Evolutionary conservation across 2,329 filamentous ascomycete species (phyloP).

Genomic region (Verticillium alfalfae): DNA sequence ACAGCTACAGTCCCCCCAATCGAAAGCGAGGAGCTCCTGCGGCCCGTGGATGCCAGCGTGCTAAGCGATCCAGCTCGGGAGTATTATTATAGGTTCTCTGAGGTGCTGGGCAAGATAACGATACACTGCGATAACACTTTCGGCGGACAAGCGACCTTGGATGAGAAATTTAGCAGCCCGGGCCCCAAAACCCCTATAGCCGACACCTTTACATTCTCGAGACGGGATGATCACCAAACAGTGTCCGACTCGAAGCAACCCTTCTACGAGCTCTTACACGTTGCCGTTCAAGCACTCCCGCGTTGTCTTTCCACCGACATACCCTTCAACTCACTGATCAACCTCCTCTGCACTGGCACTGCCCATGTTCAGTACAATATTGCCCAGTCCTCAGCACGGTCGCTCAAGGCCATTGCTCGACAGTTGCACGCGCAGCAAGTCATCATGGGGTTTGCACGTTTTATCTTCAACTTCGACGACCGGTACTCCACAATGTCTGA

Average conservation of each 20-base stretch:
- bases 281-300: conserved; percentile 90
- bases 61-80: conserved; percentile 75
- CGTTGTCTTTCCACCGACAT: conserved; percentile 90
- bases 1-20: conserved; percentile 17
- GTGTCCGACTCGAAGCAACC: conserved; percentile 81
- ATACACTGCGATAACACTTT: conserved; percentile 96
- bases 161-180: conserved; percentile 86
- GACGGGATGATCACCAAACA: conserved; percentile 71
- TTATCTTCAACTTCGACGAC: conserved; percentile 98
- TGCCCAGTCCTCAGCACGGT: conserved; percentile 84
- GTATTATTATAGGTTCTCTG: conserved; percentile 87
- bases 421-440: conserved; percentile 93
- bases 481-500: conserved; percentile 97
- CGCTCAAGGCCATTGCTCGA: conserved; percentile 88
- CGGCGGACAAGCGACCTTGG: conserved; percentile 87
- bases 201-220: conserved; percentile 86
- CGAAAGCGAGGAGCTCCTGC: conserved; percentile 61
- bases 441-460: conserved; percentile 91
- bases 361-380: conserved; percentile 93
- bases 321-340: conserved; percentile 89
- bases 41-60: conserved; percentile 53
- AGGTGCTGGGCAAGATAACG: conserved; percentile 91
- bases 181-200: conserved; percentile 92
- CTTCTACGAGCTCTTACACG: conserved; percentile 92
- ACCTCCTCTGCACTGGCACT: conserved; percentile 90